A percentile compares a stretch with the other conserved stretches of the same genome.
phyloP scores from a whole-genome alignment of 306 rosid genomes.

The Casuarina glauca region DNA sequence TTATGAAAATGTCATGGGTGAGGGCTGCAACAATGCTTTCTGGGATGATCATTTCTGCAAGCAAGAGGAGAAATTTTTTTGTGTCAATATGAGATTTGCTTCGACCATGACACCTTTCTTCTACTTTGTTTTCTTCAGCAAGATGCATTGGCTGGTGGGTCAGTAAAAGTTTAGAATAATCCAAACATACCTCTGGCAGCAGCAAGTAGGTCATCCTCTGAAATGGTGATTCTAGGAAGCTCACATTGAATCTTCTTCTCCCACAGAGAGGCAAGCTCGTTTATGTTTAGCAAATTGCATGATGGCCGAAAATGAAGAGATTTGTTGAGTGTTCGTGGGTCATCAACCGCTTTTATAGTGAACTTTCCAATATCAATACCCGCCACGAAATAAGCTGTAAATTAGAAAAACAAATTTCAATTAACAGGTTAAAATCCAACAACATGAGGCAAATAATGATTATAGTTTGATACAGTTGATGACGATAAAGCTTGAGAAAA shows the following conservation, averaged over 20 bases:
- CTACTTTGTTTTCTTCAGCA: too few relatives aligned
- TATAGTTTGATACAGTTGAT: too few relatives aligned
- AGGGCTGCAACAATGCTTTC: slow-evolving; percentile 14
- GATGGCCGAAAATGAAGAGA: slow-evolving; percentile 12
- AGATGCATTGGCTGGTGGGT: too few relatives aligned
- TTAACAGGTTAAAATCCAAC: too few relatives aligned
- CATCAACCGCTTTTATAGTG: slow-evolving; percentile 3
- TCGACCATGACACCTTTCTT: too few relatives aligned
- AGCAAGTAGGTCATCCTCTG: slow-evolving; percentile 7
- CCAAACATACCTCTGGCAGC: background rate
- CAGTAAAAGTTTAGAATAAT: too few relatives aligned
- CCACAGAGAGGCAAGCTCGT: slow-evolving; percentile 16
- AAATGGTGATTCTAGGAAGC: slow-evolving; percentile 1
- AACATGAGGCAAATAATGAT: too few relatives aligned
- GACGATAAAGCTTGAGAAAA: too few relatives aligned
- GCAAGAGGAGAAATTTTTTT: background rate
- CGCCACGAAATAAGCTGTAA: slow-evolving; percentile 2
- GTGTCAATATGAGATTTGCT: background rate
- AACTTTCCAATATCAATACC: slow-evolving; percentile 5
- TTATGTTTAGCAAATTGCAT: background rate
- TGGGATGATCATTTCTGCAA: slow-evolving; percentile 4
- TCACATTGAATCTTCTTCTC: background rate
- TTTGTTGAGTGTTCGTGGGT: background rate
- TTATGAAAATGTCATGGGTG: slow-evolving; percentile 11
- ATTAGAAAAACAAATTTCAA: background rate